Conservation (phyloP, 257 asterid species). For the Forsythia viridissima region DNA sequence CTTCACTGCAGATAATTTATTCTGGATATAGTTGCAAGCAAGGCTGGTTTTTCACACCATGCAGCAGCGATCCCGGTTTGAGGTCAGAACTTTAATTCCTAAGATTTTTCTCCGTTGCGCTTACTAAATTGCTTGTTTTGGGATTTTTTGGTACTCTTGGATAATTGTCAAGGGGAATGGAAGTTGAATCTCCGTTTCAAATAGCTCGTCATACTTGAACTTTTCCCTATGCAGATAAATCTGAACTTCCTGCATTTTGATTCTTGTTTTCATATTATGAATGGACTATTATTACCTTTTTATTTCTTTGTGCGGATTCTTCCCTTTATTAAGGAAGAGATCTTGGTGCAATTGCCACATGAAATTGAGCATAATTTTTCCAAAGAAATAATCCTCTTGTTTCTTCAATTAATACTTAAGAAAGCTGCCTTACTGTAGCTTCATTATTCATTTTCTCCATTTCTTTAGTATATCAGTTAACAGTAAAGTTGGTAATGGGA, state of each 20-base stretch:
- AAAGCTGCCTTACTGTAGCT: background rate
- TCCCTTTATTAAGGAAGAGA: background rate
- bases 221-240: background rate
- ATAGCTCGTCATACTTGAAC: background rate
- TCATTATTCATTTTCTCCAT: background rate
- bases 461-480: background rate
- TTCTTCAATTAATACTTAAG: background rate
- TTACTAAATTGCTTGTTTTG: background rate
- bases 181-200: background rate
- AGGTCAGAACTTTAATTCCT: constrained; percentile 47
- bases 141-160: background rate
- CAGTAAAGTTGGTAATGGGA: background rate
- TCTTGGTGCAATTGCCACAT: background rate
- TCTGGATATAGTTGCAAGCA: constrained; percentile 92
- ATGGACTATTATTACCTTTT: background rate
- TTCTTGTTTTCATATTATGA: background rate
- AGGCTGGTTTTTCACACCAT: constrained; percentile 97
- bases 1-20: constrained; percentile 67
- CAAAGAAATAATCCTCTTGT: background rate
- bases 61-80: constrained; percentile 80
- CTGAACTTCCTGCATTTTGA: background rate
- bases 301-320: background rate
- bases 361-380: background rate
- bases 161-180: background rate
- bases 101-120: background rate